Evolutionary conservation across 1,284 basidiomycete species (phyloP).

Genomic region (Moesziomyces aphidis): DNA sequence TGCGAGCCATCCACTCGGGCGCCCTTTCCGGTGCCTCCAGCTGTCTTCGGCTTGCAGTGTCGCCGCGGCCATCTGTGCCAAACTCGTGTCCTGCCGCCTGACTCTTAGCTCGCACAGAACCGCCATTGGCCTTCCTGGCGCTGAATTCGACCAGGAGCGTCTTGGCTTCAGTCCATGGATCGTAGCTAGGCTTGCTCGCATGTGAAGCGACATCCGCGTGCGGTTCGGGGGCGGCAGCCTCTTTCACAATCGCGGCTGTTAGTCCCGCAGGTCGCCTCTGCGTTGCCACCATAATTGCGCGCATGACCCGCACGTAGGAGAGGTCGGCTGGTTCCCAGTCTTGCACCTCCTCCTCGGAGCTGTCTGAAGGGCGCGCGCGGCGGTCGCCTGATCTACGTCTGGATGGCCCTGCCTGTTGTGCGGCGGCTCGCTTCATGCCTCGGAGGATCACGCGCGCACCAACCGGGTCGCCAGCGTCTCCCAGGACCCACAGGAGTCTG

Average conservation of each 20-base stretch:
- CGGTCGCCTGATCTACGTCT: neutral
- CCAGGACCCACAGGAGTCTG: slow-evolving; percentile 13
- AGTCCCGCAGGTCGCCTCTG: slow-evolving; percentile 14
- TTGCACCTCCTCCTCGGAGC: neutral
- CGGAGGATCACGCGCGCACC: slow-evolving; percentile 25
- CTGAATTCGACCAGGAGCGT: slow-evolving; percentile 17
- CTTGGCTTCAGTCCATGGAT: slow-evolving; percentile 33
- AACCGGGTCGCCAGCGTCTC: slow-evolving; percentile 20
- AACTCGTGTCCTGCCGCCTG: neutral
- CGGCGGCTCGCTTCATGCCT: slow-evolving; percentile 25
- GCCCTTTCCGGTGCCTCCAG: neutral
- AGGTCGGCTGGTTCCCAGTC: slow-evolving; percentile 22
- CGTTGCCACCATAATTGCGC: slow-evolving; percentile 12
- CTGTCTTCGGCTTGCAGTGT: neutral
- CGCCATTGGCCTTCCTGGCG: neutral
- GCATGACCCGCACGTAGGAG: slow-evolving; percentile 27
- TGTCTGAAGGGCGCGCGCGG: slow-evolving; percentile 7
- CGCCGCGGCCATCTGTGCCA: neutral
- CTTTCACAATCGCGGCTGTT: slow-evolving; percentile 4
- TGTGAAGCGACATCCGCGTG: neutral
- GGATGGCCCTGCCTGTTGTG: neutral
- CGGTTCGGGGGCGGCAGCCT: neutral
- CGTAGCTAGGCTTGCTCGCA: slow-evolving; percentile 2
- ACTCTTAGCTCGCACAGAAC: neutral
- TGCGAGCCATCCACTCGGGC: slow-evolving; percentile 2